Evolutionary conservation across 352 stramenopile species (phyloP).

Genomic region (Pythium phragmiticola): DNA sequence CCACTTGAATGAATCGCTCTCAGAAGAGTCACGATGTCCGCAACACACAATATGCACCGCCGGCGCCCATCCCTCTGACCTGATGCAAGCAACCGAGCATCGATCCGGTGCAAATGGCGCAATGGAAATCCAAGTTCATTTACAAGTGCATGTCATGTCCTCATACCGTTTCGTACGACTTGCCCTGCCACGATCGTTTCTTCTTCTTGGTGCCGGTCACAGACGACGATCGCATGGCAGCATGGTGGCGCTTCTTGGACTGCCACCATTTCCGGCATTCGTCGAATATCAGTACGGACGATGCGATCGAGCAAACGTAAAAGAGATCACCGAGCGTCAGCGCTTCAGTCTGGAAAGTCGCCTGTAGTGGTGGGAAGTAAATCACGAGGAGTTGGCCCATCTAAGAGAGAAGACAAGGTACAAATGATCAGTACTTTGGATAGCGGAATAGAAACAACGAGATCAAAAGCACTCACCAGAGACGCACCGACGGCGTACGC

Average conservation of each 20-base stretch:
- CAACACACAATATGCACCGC: constrained; percentile 10
- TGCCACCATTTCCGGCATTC: constrained; percentile 91
- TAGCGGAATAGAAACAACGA: neutral
- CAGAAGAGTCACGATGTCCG: neutral
- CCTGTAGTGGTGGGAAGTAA: constrained; percentile 95
- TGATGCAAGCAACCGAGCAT: neutral
- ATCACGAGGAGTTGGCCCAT: constrained; percentile 95
- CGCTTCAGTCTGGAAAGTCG: constrained; percentile 96
- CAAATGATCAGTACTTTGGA: neutral
- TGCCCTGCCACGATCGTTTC: constrained; percentile 68
- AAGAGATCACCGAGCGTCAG: constrained; percentile 91
- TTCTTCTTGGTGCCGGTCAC: constrained; percentile 59
- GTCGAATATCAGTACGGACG: constrained; percentile 92
- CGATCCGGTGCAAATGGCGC: too few species aligned
- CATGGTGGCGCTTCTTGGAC: constrained; percentile 32
- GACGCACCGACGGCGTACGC: constrained; percentile 91
- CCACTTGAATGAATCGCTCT: too few species aligned
- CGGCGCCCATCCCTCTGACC: neutral
- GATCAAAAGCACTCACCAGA: constrained; percentile 39
- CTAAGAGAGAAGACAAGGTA: constrained; percentile 23
- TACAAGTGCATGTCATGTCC: neutral
- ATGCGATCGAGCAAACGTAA: constrained; percentile 92
- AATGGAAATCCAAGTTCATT: neutral
- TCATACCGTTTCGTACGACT: constrained; percentile 67
- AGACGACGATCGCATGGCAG: constrained; percentile 34